Evolutionary conservation across 192 early-diverging fungal genomes (phyloP), one percentile per base, ranked within the genome.

Genomic region (Gryganskiella cystojenkinii): DNA sequence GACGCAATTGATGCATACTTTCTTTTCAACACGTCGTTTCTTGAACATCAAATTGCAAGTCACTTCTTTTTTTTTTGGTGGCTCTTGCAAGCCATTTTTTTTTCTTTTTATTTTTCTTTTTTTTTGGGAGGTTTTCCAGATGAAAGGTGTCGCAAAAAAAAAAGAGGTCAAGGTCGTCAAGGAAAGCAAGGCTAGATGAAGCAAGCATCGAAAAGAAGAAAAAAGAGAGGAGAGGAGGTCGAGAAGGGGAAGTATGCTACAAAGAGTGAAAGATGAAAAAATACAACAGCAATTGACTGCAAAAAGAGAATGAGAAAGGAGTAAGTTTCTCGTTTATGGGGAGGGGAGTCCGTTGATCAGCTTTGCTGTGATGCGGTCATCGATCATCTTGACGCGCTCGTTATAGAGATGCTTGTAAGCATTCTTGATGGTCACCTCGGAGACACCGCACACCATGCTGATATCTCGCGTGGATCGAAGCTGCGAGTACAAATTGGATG

Each of bases 381-480:
- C 79, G 1, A 89, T 61, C 28, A 98, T 70, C 31, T 79, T 81
- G 15, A 78, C 56, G 13, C 87, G 86, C 46, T 90, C 88, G 8
- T 60, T 80, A 79, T 87, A 92, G 20, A 95, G 69, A 33, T 86
- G 79, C 60, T 88, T 90, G 70, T 95, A 95, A 4, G 93, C 89
- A 81, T 89, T 94, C 76, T 94, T 95, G 61, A 99, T 91, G 0
- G 97, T 99, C 14, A 92, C 90, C 71, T 99, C 97, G 20, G 96
- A 96, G 51, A 96, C 95, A 56, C 95, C 95, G 17, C 93, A 92
- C 0, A 95, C 90, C 28, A 90, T 72, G 28, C 95, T 92, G 61
- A 99, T 93, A 15, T 95, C 92, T 30, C 82, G 84, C 6, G 95
- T 92, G 3, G 86, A 78, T 33, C 93, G 87, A 4, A 88, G 87